phyloP scores from a whole-genome alignment of 2,329 filamentous ascomycete genomes.

The Microdochium trichocladiopsis region DNA sequence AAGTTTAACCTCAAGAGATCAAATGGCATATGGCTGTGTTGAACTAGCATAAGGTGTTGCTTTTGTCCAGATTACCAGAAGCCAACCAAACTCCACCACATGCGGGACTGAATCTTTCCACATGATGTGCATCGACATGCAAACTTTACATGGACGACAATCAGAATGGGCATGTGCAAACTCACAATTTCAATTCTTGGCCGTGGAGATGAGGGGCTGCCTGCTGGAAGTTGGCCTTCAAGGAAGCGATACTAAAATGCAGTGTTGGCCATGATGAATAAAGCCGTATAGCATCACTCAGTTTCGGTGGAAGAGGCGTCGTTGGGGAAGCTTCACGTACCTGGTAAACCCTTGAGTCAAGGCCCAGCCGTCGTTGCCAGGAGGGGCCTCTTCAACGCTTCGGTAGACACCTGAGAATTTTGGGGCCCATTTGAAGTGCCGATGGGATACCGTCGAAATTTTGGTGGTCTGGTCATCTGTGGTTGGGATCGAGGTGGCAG shows the following conservation, averaged over 20 bases:
- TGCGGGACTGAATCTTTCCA: too few relatives aligned
- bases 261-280: conserved; percentile 3
- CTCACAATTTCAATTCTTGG: conserved; percentile 78
- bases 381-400: conserved; percentile 71
- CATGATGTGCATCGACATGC: too few relatives aligned
- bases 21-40: too few relatives aligned
- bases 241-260: conserved; percentile 66
- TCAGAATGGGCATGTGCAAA: too few relatives aligned
- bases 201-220: conserved; percentile 53
- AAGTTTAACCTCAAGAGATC: too few relatives aligned
- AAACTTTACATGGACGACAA: too few relatives aligned
- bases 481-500: background rate
- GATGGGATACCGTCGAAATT: conserved; percentile 43
- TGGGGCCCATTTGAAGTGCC: conserved; percentile 93
- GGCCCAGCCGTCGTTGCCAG: conserved; percentile 89
- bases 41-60: too few relatives aligned
- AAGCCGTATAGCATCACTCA: background rate
- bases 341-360: conserved; percentile 84
- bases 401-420: conserved; percentile 80
- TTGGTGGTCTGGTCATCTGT: background rate
- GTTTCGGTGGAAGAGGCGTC: conserved; percentile 1
- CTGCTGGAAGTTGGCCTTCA: conserved; percentile 92
- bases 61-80: too few relatives aligned
- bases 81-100: too few relatives aligned
- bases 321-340: conserved; percentile 33